Percentiles rank a stretch among this genome's conserved stretches.
These are phyloP conservation scores for Zostera marina DNA, from an alignment of 116 monocot species.

Conservation along the genomic window DNA sequence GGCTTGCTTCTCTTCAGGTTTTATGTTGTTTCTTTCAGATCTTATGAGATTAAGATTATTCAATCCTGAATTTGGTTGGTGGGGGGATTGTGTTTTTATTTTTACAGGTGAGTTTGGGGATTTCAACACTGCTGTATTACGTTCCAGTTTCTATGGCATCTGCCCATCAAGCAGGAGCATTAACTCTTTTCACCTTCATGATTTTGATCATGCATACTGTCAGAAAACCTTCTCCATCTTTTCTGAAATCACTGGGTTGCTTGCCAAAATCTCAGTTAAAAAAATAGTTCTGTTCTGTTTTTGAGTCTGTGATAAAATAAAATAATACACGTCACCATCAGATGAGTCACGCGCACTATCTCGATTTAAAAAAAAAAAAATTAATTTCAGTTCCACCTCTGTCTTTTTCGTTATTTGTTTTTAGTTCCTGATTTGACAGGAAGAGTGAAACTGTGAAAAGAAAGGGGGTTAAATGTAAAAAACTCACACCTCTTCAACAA, in stretches of 20 bases:
- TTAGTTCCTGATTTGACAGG: too few species aligned
- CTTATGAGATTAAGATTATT: background rate
- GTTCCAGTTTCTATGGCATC: slow-evolving; percentile 82
- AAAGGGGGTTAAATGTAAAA: too few species aligned
- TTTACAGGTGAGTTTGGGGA: slow-evolving; percentile 65
- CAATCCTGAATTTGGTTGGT: too few species aligned
- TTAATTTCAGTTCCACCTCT: too few species aligned
- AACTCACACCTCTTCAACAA: too few species aligned
- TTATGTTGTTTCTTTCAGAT: background rate
- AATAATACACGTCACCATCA: too few species aligned
- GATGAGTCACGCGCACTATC: too few species aligned
- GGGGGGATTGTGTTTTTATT: too few species aligned
- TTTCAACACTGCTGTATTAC: slow-evolving; percentile 69
- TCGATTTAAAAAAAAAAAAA: too few species aligned
- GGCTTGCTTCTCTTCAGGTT: slow-evolving; percentile 81
- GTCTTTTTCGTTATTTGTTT: too few species aligned
- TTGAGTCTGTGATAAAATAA: too few species aligned
- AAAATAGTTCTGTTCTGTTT: background rate
- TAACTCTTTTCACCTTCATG: slow-evolving; percentile 60
- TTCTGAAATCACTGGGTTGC: slow-evolving; percentile 45
- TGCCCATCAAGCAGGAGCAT: slow-evolving; percentile 88
- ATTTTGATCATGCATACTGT: slow-evolving; percentile 55
- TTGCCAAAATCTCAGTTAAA: slow-evolving; percentile 19
- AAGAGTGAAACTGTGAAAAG: too few species aligned
- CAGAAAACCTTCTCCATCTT: slow-evolving; percentile 57